Percentiles rank a stretch among this genome's conserved stretches.
phyloP scores from a whole-genome alignment of 306 rosid genomes.

The Rosa persica region DNA sequence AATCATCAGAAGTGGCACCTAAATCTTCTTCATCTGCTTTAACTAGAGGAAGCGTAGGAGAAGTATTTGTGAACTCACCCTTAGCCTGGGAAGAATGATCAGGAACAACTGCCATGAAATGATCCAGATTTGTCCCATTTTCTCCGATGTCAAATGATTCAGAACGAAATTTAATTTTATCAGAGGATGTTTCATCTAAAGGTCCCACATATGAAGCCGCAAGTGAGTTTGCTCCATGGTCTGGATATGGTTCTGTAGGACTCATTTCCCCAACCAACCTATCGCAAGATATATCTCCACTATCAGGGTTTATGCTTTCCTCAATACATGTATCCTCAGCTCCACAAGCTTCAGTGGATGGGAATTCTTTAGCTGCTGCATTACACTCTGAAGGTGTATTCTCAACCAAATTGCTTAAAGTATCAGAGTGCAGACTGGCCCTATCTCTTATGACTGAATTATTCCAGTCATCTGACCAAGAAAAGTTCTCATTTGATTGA shows the following conservation, averaged over 20 bases:
- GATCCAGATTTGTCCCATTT: constrained; percentile 37
- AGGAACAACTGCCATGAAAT: constrained; percentile 31
- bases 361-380: constrained; percentile 33
- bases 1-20: constrained; percentile 37
- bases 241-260: constrained; percentile 29
- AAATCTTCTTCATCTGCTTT: constrained; percentile 37
- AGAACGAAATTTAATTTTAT: constrained; percentile 25
- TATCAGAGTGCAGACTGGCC: constrained; percentile 52
- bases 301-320: constrained; percentile 39
- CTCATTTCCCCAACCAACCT: constrained; percentile 36
- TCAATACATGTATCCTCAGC: constrained; percentile 38
- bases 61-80: constrained; percentile 38
- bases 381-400: constrained; percentile 43
- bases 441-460: constrained; percentile 49
- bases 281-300: constrained; percentile 40
- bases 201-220: constrained; percentile 27
- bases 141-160: constrained; percentile 31
- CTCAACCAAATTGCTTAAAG: constrained; percentile 46
- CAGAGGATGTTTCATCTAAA: constrained; percentile 34
- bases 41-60: constrained; percentile 35
- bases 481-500: constrained; percentile 62
- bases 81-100: constrained; percentile 31
- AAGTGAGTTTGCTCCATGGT: constrained; percentile 35
- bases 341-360: constrained; percentile 35
- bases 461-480: constrained; percentile 58